A percentile compares a stretch with the other conserved stretches of the same genome.
These are phyloP conservation scores for Bruguiera gymnorhiza DNA, from an alignment of 345 rosid species.

Conservation along the genomic window DNA sequence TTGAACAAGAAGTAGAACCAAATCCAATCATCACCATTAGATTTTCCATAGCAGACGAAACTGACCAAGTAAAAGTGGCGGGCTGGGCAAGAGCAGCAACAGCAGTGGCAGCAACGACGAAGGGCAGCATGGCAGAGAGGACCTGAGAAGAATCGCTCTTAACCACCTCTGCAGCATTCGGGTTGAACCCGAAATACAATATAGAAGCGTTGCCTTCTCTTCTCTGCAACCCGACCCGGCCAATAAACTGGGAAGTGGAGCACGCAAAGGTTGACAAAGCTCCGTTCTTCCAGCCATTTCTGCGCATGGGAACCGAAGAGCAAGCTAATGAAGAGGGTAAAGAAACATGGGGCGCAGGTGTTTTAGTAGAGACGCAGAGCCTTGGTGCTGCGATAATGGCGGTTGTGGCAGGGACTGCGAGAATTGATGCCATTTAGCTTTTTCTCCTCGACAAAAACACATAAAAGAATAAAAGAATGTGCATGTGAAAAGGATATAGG, in stretches of 20 bases:
- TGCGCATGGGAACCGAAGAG: conserved; percentile 10
- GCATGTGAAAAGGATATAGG: neutral
- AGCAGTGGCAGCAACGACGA: conserved; percentile 81
- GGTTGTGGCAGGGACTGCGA: conserved; percentile 17
- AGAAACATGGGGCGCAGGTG: neutral
- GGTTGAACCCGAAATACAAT: conserved; percentile 55
- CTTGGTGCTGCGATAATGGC: conserved; percentile 18
- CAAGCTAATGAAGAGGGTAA: conserved; percentile 14
- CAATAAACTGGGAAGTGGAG: conserved; percentile 64
- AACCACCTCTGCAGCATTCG: conserved; percentile 27
- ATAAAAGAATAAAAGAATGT: neutral
- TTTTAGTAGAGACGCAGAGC: conserved; percentile 5
- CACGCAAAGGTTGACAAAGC: conserved; percentile 43
- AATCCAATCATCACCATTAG: neutral
- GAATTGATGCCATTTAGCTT: conserved; percentile 37
- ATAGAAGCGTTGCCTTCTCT: conserved; percentile 73
- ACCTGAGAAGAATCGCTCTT: conserved; percentile 60
- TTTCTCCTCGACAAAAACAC: neutral
- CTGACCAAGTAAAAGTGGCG: conserved; percentile 81
- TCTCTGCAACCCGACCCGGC: conserved; percentile 69
- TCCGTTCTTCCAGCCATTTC: conserved; percentile 18
- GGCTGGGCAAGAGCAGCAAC: conserved; percentile 81
- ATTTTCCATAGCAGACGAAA: neutral
- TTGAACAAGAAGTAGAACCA: neutral
- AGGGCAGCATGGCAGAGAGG: conserved; percentile 85